phyloP scores from a whole-genome alignment of 768 basidiomycete genomes.

The Sistotremastrum niveocremeum region DNA sequence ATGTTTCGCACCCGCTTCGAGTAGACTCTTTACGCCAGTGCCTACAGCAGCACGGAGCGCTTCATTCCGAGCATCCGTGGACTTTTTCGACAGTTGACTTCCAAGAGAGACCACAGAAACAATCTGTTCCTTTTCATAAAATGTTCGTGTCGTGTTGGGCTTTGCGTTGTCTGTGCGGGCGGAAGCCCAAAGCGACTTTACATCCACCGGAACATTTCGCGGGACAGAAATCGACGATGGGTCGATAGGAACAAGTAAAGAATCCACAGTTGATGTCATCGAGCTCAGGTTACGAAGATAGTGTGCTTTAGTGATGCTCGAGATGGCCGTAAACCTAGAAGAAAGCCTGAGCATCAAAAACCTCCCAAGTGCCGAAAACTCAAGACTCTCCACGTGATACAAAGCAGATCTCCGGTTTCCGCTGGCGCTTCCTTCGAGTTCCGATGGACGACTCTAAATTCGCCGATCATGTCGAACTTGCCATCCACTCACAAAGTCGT shows the following conservation, averaged over 20 bases:
- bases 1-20: slow-evolving; percentile 32
- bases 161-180: slow-evolving; percentile 10
- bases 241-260: too few species aligned
- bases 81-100: slow-evolving; percentile 35
- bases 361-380: too few species aligned
- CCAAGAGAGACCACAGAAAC: slow-evolving; percentile 49
- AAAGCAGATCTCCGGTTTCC: too few species aligned
- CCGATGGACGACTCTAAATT: neutral
- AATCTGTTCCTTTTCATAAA: slow-evolving; percentile 23
- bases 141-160: slow-evolving; percentile 13
- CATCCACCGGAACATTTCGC: too few species aligned
- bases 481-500: slow-evolving; percentile 2
- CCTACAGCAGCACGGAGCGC: slow-evolving; percentile 32
- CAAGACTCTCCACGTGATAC: too few species aligned
- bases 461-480: neutral
- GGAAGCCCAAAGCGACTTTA: slow-evolving; percentile 6
- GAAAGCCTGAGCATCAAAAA: too few species aligned
- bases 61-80: slow-evolving; percentile 40
- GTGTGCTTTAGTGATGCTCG: too few species aligned
- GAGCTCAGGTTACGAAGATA: too few species aligned
- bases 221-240: too few species aligned
- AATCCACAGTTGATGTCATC: too few species aligned
- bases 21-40: slow-evolving; percentile 22
- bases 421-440: too few species aligned
- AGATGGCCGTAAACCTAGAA: too few species aligned